Evolutionary conservation across 208 protist genomes (phyloP).

Genomic region (Crithidia acanthocephali): DNA sequence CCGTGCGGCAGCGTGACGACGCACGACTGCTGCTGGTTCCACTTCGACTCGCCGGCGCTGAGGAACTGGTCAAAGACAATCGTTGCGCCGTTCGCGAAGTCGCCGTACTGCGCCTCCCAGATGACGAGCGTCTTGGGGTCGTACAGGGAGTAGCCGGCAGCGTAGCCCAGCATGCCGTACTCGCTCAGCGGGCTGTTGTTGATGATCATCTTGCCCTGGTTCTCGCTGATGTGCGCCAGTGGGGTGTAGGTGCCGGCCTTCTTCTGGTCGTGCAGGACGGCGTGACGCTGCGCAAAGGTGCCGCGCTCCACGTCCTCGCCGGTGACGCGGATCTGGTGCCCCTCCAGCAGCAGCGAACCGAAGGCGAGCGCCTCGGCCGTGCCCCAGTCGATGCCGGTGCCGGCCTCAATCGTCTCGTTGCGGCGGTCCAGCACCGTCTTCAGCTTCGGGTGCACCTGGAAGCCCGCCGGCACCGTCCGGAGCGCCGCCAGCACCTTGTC

Average conservation of each 20-base stretch:
- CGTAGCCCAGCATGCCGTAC: slow-evolving; percentile 98
- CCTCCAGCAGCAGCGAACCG: slow-evolving; percentile 95
- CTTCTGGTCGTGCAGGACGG: slow-evolving; percentile 95
- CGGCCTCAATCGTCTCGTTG: slow-evolving; percentile 70
- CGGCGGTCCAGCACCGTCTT: slow-evolving; percentile 82
- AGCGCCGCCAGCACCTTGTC: slow-evolving; percentile 66
- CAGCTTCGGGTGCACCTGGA: slow-evolving; percentile 85
- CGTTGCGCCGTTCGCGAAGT: slow-evolving; percentile 98
- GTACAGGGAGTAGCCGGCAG: slow-evolving; percentile 95
- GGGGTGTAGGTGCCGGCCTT: slow-evolving; percentile 75
- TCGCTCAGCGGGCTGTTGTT: slow-evolving; percentile 96
- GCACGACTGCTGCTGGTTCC: slow-evolving; percentile 96
- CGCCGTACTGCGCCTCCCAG: slow-evolving; percentile 99
- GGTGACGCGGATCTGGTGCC: slow-evolving; percentile 93
- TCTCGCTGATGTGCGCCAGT: slow-evolving; percentile 71
- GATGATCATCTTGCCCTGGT: slow-evolving; percentile 87
- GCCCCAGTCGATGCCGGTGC: slow-evolving; percentile 93
- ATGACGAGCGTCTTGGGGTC: slow-evolving; percentile 96
- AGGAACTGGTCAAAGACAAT: slow-evolving; percentile 99
- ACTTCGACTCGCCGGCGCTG: slow-evolving; percentile 97
- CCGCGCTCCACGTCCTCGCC: slow-evolving; percentile 98
- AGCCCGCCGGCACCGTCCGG: slow-evolving; percentile 73
- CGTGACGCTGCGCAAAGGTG: slow-evolving; percentile 98
- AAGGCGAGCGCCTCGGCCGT: slow-evolving; percentile 96
- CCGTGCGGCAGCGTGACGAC: slow-evolving; percentile 98